Percentiles rank a stretch among this genome's conserved stretches.
phyloP scores from a whole-genome alignment of 495 filamentous ascomycete species.

The Talaromyces liani region DNA sequence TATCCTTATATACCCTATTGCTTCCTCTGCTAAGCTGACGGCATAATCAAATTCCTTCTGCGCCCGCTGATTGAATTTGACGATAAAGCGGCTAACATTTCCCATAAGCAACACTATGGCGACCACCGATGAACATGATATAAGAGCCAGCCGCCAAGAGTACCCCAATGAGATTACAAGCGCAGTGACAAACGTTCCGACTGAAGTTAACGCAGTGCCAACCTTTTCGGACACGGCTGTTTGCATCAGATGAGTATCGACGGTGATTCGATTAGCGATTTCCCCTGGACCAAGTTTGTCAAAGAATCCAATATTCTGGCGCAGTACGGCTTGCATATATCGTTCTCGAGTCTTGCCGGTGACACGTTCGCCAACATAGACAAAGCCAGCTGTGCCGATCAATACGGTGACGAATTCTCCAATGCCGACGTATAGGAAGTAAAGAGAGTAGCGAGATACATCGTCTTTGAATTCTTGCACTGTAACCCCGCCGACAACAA shows the following conservation, averaged over 20 bases:
- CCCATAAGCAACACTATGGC: slow-evolving; percentile 4
- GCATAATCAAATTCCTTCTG: slow-evolving; percentile 39
- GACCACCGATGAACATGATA: slow-evolving; percentile 12
- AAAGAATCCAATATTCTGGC: slow-evolving; percentile 13
- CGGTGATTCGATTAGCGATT: slow-evolving; percentile 10
- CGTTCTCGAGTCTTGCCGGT: background rate
- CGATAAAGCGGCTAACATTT: background rate
- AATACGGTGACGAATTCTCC: slow-evolving; percentile 6
- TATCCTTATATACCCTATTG: slow-evolving; percentile 10
- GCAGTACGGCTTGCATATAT: slow-evolving; percentile 8
- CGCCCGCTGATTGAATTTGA: background rate
- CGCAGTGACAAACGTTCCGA: slow-evolving; percentile 22
- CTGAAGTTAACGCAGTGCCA: slow-evolving; percentile 17
- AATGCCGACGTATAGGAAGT: slow-evolving; percentile 10
- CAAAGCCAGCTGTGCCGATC: background rate
- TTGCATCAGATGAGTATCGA: slow-evolving; percentile 19
- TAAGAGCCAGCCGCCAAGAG: slow-evolving; percentile 25
- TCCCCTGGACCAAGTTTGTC: slow-evolving; percentile 8
- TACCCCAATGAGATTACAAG: slow-evolving; percentile 23
- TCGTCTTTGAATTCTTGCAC: too few species aligned
- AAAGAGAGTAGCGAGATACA: background rate
- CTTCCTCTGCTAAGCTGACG: slow-evolving; percentile 12
- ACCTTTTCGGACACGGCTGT: slow-evolving; percentile 27
- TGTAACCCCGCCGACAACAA: too few species aligned
- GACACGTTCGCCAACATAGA: slow-evolving; percentile 6